Evolutionary conservation across 2,329 filamentous ascomycete genomes (phyloP), one percentile per base, ranked within the genome.

Genomic region (Aureobasidium mangrovei): DNA sequence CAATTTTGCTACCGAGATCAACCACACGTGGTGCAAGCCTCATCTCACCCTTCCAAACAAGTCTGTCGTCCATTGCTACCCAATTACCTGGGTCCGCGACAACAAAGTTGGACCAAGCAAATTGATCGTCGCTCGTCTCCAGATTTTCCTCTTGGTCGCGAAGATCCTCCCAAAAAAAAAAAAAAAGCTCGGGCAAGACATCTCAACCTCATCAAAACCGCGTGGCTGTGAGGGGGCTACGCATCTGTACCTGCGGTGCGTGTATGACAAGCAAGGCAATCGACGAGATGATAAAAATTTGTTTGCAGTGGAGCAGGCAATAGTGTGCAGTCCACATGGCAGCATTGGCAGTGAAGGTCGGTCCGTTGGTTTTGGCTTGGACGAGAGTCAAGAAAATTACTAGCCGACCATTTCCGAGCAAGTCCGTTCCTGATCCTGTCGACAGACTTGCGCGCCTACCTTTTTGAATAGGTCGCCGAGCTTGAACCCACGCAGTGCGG

Each of bases 61-160:
- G 18, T 49, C 36, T 39, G 10, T 38, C 39, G 46, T 39, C 18
- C 18, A 28, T n/a, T 39, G 26, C 7, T 18, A 39, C 12, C 27
- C 35, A 12, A 38, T 28, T 8, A 24, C 8, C 32, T 24, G n/a
- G 43, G 43, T 5, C 31, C 4, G n/a, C 42, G 7, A 5, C 31
- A 45, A 6, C 18, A 27, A 26, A 3, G 24, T 18, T 18, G 18
- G 18, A 18, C 18, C 18, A 1, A 18, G 18, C 1, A 1, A 18
- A 18, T 18, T 33, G 32, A 46, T 46, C 43, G 33, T 47, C 44
- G 26, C 44, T 38, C 24, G 18, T 39, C 45, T 49, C 46, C 46
- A 49, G 46, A 40, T 40, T 26, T 41, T 26, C 39, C 4, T 7
- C 8, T 26, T 39, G 3, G n/a, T 9, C 27, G 4, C n/a, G 46